Evolutionary conservation across 495 filamentous ascomycete genomes (phyloP).

Genomic region (Lichina pygmaea): DNA sequence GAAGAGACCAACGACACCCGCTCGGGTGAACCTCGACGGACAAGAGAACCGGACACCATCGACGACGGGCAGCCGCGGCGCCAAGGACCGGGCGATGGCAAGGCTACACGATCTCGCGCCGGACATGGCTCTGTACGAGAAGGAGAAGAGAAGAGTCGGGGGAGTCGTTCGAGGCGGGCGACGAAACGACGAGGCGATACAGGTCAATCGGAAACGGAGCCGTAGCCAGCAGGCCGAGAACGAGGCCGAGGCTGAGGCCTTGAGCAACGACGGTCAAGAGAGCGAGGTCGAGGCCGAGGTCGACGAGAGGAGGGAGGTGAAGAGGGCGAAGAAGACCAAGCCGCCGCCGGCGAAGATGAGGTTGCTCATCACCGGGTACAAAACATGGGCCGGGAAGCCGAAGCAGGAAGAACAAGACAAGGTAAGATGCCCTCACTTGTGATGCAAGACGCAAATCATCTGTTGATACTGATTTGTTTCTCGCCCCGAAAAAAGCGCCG

Average conservation of each 20-base stretch:
- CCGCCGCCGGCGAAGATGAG: constrained; percentile 30
- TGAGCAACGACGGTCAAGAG: no score
- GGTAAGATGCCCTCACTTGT: constrained; percentile 21
- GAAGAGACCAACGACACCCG: not conserved
- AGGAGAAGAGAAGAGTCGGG: constrained; percentile 75
- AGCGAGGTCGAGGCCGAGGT: no score
- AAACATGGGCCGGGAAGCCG: constrained; percentile 41
- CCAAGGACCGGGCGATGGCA: constrained; percentile 57
- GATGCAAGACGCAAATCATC: not conserved
- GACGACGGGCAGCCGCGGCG: constrained; percentile 52
- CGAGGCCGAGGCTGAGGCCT: constrained; percentile 4
- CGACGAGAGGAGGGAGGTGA: constrained; percentile 13
- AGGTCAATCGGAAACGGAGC: constrained; percentile 8
- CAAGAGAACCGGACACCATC: constrained; percentile 79
- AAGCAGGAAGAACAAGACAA: constrained; percentile 52
- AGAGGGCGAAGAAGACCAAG: constrained; percentile 32
- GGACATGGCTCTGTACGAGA: constrained; percentile 75
- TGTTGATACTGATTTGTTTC: constrained; percentile 2
- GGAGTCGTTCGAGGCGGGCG: constrained; percentile 50
- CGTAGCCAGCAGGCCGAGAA: constrained; percentile 20
- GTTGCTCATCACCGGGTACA: constrained; percentile 52
- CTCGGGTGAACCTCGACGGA: constrained; percentile 19
- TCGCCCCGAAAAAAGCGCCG: constrained; percentile 29
- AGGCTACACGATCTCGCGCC: constrained; percentile 48
- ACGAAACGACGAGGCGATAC: not conserved